Evolutionary conservation across 2,329 filamentous ascomycete species (phyloP).

Genomic region (Sphaerulina musiva): DNA sequence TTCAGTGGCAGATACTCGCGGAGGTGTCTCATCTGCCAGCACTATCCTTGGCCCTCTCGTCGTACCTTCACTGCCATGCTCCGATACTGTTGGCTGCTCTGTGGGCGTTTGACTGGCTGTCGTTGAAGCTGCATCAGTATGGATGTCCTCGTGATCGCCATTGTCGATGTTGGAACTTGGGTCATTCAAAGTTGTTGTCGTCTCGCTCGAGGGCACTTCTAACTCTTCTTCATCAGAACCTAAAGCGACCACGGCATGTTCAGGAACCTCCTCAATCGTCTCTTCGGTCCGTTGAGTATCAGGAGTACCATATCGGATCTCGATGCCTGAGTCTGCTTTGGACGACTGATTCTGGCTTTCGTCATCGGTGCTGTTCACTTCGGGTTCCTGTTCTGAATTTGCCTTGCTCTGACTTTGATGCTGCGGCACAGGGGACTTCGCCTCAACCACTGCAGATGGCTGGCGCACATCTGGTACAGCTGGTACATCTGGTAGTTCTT

Average conservation of each 20-base stretch:
- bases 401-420: background rate
- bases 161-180: background rate
- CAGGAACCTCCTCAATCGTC: conserved; percentile 8
- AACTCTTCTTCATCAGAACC: background rate
- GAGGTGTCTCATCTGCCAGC: conserved; percentile 21
- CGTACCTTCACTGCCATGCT: conserved; percentile 8
- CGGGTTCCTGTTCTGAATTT: conserved; percentile 1
- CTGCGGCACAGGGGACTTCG: conserved; percentile 11
- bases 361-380: conserved; percentile 15
- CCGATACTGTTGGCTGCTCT: conserved; percentile 6
- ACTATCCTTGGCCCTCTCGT: conserved; percentile 14
- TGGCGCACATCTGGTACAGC: conserved; percentile 17
- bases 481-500: conserved; percentile 19
- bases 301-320: conserved; percentile 39
- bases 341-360: conserved; percentile 30
- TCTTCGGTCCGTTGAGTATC: conserved; percentile 14
- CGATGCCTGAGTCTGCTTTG: conserved; percentile 52
- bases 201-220: background rate
- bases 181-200: background rate
- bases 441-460: background rate
- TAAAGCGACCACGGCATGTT: background rate
- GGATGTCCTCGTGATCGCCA: conserved; percentile 1
- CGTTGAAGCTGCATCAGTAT: conserved; percentile 10
- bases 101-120: conserved; percentile 14
- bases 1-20: background rate